phyloP scores from a whole-genome alignment of 2,329 filamentous ascomycete species.

The Exophiala aquamarina region DNA sequence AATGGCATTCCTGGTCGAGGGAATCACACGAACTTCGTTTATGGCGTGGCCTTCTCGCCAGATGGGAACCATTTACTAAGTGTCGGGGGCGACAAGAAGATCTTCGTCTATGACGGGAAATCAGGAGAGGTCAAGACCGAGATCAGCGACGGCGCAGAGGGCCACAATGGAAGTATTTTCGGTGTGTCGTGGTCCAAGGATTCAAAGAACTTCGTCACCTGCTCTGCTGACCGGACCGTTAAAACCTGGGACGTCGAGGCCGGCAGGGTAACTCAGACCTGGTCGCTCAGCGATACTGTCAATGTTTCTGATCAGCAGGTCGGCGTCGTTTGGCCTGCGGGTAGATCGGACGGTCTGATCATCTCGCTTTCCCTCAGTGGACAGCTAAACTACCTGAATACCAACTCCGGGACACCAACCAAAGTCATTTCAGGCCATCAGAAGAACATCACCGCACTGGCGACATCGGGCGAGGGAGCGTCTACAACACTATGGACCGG shows the following conservation, averaged over 20 bases:
- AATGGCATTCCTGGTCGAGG: conserved; percentile 67
- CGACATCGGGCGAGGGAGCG: conserved; percentile 50
- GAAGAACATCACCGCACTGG: conserved; percentile 82
- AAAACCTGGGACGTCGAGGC: conserved; percentile 89
- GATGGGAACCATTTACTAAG: conserved; percentile 80
- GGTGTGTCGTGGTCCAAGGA: conserved; percentile 87
- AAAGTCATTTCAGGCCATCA: conserved; percentile 82
- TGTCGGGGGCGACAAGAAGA: conserved; percentile 87
- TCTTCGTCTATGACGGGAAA: conserved; percentile 95
- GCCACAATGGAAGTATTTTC: conserved; percentile 91
- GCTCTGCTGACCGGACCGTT: conserved; percentile 91
- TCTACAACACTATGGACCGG: conserved; percentile 73
- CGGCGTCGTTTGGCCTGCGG: conserved; percentile 84
- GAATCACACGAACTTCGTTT: conserved; percentile 84
- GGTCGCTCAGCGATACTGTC: conserved; percentile 73
- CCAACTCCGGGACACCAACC: conserved; percentile 68
- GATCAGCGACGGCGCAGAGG: conserved; percentile 69
- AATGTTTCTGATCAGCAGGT: conserved; percentile 86
- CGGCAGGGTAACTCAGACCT: conserved; percentile 74
- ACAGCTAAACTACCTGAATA: conserved; percentile 82
- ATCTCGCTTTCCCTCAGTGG: conserved; percentile 87
- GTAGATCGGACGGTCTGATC: conserved; percentile 79
- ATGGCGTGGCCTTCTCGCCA: conserved; percentile 84
- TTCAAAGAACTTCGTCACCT: conserved; percentile 82
- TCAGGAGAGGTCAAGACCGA: conserved; percentile 78